These are phyloP conservation scores for Aspergillus sp. DNA, from an alignment of 2,329 filamentous ascomycete species.

Conservation along the genomic window DNA sequence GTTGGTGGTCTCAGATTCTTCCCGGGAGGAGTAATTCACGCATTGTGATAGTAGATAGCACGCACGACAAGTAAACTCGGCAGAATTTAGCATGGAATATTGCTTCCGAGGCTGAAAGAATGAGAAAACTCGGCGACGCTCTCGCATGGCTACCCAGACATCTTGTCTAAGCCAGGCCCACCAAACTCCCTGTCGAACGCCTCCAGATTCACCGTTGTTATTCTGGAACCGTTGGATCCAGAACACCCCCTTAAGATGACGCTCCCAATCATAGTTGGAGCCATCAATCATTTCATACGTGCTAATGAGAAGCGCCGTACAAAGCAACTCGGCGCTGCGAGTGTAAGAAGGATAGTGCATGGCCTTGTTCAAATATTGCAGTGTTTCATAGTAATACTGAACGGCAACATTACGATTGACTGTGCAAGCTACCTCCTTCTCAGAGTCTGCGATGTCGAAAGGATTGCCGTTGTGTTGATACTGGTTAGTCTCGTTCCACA, in stretches of 20 bases:
- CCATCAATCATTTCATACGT: conserved; percentile 62
- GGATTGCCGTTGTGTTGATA: not conserved
- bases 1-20: conserved; percentile 40
- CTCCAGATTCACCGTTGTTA: conserved; percentile 53
- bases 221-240: conserved; percentile 59
- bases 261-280: conserved; percentile 52
- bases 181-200: conserved; percentile 54
- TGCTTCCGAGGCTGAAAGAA: conserved; percentile 52
- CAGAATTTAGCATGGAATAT: conserved; percentile 42
- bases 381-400: conserved; percentile 57
- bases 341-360: conserved; percentile 54
- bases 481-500: conserved; percentile 15
- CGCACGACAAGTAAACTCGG: conserved; percentile 49
- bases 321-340: conserved; percentile 51
- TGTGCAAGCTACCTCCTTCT: not conserved
- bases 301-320: conserved; percentile 54
- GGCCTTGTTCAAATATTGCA: conserved; percentile 55
- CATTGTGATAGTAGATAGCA: conserved; percentile 52
- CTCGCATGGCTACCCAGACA: conserved; percentile 57
- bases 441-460: not conserved
- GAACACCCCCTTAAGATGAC: conserved; percentile 58
- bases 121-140: conserved; percentile 50
- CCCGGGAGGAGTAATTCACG: conserved; percentile 53
- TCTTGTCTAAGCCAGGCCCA: conserved; percentile 63
- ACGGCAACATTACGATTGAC: conserved; percentile 35